Evolutionary conservation across 2,329 filamentous ascomycete species (phyloP).

Genomic region (Botryotinia narcissicola): DNA sequence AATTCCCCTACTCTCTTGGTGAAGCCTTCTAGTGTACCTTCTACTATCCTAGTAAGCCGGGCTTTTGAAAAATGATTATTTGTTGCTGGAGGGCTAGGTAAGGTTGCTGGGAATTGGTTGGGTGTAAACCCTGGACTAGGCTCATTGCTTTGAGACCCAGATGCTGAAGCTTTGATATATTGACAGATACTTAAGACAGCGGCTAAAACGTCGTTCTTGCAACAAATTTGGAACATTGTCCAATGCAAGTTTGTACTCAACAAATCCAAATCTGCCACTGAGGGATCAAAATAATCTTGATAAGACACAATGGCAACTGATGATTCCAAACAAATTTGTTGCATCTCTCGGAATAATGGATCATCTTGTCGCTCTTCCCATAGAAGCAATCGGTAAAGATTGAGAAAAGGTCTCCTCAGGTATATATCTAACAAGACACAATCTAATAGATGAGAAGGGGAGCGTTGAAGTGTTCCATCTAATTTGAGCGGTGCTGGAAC

Average conservation of each 20-base stretch:
- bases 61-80: constrained; percentile 24
- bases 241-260: constrained; percentile 18
- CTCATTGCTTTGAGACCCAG: background rate
- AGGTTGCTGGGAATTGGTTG: background rate
- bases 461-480: constrained; percentile 7
- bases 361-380: constrained; percentile 16
- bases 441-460: constrained; percentile 13
- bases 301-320: constrained; percentile 25
- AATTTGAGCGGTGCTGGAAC: constrained; percentile 3
- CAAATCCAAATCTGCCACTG: constrained; percentile 8
- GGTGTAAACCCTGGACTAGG: constrained; percentile 3
- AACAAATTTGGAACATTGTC: constrained; percentile 27
- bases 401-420: constrained; percentile 22
- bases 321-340: constrained; percentile 19
- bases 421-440: constrained; percentile 22
- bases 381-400: constrained; percentile 20
- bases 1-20: constrained; percentile 21
- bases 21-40: constrained; percentile 22
- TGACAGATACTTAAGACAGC: constrained; percentile 23
- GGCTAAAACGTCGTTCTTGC: constrained; percentile 26
- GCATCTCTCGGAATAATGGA: constrained; percentile 13
- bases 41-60: constrained; percentile 23
- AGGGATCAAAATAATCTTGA: constrained; percentile 24
- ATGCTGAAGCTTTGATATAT: constrained; percentile 1
- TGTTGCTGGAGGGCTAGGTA: constrained; percentile 16